Percentiles rank a stretch among this genome's conserved stretches.
Conservation (phyloP, 768 basidiomycete genomes). For the Lactarius akahatsu region DNA sequence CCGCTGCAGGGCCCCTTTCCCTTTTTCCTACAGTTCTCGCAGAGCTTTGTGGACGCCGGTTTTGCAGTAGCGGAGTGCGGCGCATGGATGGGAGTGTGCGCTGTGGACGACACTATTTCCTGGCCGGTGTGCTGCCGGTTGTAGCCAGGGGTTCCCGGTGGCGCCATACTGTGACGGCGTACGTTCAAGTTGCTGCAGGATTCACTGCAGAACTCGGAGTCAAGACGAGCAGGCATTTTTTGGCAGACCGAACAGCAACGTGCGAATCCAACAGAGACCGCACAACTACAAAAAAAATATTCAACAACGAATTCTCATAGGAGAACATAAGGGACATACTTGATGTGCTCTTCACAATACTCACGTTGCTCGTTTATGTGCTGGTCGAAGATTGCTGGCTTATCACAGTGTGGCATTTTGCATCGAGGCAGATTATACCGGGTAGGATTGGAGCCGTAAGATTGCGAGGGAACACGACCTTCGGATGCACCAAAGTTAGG, state of each 20-base stretch:
- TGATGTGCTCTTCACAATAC: conserved; percentile 7
- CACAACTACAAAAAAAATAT: not conserved
- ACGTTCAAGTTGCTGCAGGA: not conserved
- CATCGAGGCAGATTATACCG: not conserved
- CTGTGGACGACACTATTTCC: no score
- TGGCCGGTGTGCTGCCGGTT: not conserved
- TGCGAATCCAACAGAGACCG: not conserved
- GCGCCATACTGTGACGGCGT: not conserved
- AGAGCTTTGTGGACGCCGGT: no score
- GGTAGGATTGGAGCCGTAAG: not conserved
- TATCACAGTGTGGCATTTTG: not conserved
- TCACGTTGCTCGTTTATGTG: conserved; percentile 9
- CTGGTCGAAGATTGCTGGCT: not conserved
- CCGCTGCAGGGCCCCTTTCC: no score
- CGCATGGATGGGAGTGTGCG: no score
- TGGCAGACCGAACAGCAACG: not conserved
- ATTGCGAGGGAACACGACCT: not conserved
- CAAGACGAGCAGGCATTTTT: not conserved
- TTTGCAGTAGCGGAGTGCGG: no score
- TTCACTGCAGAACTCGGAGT: conserved; percentile 11
- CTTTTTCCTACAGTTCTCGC: no score
- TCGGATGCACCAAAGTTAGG: not conserved
- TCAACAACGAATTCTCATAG: not conserved
- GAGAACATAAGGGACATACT: not conserved
- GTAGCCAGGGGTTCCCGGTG: not conserved